These are phyloP conservation scores for Dipteronia sinensis DNA, from an alignment of 345 rosid genomes.

Conservation along the genomic window DNA sequence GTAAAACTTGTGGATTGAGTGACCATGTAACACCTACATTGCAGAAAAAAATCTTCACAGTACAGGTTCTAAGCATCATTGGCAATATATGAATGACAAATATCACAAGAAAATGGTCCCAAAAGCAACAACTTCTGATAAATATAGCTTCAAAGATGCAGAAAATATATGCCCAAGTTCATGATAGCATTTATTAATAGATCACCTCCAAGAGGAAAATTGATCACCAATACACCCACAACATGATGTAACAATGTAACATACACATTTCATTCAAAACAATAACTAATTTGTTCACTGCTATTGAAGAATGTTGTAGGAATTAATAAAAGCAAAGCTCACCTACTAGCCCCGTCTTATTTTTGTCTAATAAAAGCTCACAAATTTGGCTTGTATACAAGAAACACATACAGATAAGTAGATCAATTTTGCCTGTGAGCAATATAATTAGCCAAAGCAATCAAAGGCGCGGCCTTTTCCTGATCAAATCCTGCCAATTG, in stretches of 20 bases:
- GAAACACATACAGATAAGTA: neutral
- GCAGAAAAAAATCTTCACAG: neutral
- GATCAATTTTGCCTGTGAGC: constrained; percentile 73
- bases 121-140: neutral
- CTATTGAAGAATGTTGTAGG: neutral
- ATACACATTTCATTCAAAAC: neutral
- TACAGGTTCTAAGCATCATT: neutral
- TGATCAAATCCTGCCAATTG: constrained; percentile 66
- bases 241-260: neutral
- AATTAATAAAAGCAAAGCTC: neutral
- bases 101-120: neutral
- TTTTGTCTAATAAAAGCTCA: neutral
- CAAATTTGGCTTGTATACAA: neutral
- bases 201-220: neutral
- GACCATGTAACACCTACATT: neutral
- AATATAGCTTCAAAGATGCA: neutral
- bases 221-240: neutral
- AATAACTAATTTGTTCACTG: neutral
- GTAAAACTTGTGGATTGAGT: neutral
- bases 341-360: neutral
- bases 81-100: neutral
- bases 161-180: neutral
- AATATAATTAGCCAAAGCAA: constrained; percentile 87
- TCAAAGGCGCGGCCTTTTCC: constrained; percentile 75
- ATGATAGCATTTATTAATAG: neutral